These are phyloP conservation scores for Begonia fuchsioides DNA, from an alignment of 306 rosid species.

Conservation along the genomic window DNA sequence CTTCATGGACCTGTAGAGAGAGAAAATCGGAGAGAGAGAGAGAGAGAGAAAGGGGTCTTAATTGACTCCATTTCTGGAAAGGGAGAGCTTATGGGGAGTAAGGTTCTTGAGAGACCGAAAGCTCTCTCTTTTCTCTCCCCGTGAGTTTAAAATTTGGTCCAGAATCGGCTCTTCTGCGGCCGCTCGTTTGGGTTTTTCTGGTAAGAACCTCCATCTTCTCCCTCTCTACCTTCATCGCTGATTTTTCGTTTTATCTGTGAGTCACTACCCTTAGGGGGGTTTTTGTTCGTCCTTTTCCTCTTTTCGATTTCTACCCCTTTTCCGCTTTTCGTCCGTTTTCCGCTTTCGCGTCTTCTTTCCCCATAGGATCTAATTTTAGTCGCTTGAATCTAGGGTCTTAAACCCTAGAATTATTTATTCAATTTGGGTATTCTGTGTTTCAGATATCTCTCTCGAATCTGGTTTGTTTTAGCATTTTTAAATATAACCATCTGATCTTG, in stretches of 20 bases:
- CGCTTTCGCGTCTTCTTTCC: constrained; percentile 37
- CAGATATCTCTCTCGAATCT: no score
- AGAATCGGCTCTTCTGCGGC: constrained; percentile 17
- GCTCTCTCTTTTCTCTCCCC: constrained; percentile 22
- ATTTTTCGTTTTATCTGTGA: constrained; percentile 26
- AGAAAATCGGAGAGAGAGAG: constrained; percentile 29
- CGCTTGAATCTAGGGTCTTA: background rate
- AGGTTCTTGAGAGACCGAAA: constrained; percentile 27
- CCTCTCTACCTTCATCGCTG: constrained; percentile 20
- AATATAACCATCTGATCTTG: constrained; percentile 21
- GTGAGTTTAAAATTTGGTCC: constrained; percentile 10
- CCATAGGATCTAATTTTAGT: no score
- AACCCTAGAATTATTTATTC: constrained; percentile 13
- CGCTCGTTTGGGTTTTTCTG: constrained; percentile 42
- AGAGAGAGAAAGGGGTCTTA: constrained; percentile 15
- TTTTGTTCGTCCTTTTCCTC: constrained; percentile 2
- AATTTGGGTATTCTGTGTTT: constrained; percentile 12
- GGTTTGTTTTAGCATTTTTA: background rate
- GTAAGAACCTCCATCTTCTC: constrained; percentile 21
- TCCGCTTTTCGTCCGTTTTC: constrained; percentile 6
- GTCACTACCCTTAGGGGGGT: constrained; percentile 19
- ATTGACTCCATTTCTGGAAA: constrained; percentile 12
- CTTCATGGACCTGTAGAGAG: constrained; percentile 16
- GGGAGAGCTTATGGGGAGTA: no score
- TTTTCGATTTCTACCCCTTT: no score